phyloP scores from a whole-genome alignment of 2,329 filamentous ascomycete genomes.

The Cladosporium colombiae region DNA sequence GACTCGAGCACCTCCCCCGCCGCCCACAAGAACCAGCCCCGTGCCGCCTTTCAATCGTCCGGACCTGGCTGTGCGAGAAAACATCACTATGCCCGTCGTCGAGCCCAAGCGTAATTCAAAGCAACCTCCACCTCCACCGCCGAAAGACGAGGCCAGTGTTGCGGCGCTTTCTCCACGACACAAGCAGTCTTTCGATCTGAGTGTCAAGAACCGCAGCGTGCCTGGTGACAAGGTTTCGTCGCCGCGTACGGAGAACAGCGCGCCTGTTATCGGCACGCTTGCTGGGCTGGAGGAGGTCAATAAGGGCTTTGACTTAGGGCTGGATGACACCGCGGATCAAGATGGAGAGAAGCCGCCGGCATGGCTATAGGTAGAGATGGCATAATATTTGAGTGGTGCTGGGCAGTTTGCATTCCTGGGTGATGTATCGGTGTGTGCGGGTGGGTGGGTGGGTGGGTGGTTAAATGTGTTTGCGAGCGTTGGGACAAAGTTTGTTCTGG shows the following conservation, averaged over 20 bases:
- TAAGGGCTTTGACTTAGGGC: conserved; percentile 12
- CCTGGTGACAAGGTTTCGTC: not conserved
- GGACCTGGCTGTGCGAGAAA: conserved; percentile 17
- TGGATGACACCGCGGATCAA: not conserved
- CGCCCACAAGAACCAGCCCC: not conserved
- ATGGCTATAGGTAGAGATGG: conserved; percentile 10
- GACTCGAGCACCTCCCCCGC: not conserved
- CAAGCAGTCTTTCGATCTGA: not conserved
- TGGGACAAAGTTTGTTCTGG: not conserved
- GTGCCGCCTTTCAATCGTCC: conserved; percentile 1
- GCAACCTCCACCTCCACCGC: conserved; percentile 11
- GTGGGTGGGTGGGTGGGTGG: not conserved
- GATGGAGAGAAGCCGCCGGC: conserved; percentile 3
- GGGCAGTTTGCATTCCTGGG: too few relatives aligned
- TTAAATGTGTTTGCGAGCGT: not conserved
- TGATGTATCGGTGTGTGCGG: not conserved
- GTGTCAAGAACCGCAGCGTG: not conserved
- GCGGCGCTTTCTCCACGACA: not conserved
- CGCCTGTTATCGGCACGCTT: conserved; percentile 6
- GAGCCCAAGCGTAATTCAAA: conserved; percentile 4
- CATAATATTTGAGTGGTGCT: not conserved
- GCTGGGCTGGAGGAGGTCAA: not conserved
- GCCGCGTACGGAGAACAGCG: not conserved
- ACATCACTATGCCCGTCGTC: conserved; percentile 18
- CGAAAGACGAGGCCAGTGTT: conserved; percentile 2